Evolutionary conservation across 495 filamentous ascomycete genomes (phyloP).

Genomic region (Penicillium cinerascens): DNA sequence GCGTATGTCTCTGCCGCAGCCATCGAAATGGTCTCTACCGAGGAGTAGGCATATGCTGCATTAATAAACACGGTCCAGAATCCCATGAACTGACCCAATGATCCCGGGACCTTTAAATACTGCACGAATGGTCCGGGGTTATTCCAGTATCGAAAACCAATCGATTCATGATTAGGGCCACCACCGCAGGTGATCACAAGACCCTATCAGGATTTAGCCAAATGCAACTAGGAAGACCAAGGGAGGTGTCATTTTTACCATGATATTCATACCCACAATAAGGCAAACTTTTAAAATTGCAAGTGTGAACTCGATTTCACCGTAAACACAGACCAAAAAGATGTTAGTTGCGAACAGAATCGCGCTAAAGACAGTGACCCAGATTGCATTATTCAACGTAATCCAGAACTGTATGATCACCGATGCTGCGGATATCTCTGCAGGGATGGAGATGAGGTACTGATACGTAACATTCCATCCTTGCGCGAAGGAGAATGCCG

Average conservation of each 20-base stretch:
- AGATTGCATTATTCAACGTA: conserved; percentile 30
- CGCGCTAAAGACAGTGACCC: conserved; percentile 42
- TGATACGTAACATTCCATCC: conserved; percentile 29
- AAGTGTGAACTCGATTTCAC: conserved; percentile 42
- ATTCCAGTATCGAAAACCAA: conserved; percentile 18
- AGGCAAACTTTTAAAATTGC: conserved; percentile 39
- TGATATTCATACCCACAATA: conserved; percentile 44
- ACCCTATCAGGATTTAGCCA: conserved; percentile 1
- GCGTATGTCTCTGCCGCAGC: conserved; percentile 60
- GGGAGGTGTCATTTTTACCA: conserved; percentile 17
- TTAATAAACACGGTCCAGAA: conserved; percentile 68
- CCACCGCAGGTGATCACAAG: conserved; percentile 40
- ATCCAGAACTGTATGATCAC: conserved; percentile 48
- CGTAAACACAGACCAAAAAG: conserved; percentile 40
- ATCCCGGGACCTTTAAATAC: conserved; percentile 11
- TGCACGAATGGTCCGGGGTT: conserved; percentile 20
- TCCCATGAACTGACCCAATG: conserved; percentile 54
- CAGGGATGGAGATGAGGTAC: conserved; percentile 34
- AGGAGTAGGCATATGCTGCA: conserved; percentile 70
- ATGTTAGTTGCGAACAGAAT: conserved; percentile 40
- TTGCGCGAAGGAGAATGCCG: conserved; percentile 28
- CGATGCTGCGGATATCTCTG: conserved; percentile 38
- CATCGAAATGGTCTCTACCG: conserved; percentile 62
- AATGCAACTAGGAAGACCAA: neutral
- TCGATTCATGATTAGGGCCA: conserved; percentile 8